Percentiles rank a stretch among this genome's conserved stretches.
Evolutionary conservation across 208 protist genomes (phyloP).

Genomic region (Tritrichomonas foetus): DNA sequence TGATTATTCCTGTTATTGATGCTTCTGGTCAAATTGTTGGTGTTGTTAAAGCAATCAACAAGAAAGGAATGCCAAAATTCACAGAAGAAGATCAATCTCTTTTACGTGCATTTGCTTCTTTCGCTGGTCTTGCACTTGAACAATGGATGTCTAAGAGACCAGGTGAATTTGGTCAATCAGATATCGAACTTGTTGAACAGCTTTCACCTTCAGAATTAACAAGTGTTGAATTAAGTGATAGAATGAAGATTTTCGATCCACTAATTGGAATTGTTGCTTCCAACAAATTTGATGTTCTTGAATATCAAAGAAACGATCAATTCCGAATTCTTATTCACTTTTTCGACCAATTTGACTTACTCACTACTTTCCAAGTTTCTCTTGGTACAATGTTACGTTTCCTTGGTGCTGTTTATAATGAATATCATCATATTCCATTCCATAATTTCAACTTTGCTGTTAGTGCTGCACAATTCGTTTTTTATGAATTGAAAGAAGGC

Average conservation of each 20-base stretch:
- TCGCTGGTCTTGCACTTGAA: slow-evolving; percentile 30
- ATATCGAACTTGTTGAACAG: not conserved
- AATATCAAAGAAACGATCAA: not conserved
- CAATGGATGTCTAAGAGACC: not conserved
- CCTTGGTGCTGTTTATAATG: not conserved
- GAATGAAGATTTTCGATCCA: not conserved
- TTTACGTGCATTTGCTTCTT: not conserved
- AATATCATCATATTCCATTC: not conserved
- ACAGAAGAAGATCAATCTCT: slow-evolving; percentile 25
- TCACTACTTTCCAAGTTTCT: not conserved
- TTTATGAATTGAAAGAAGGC: not conserved
- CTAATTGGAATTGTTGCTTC: not conserved
- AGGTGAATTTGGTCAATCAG: not conserved
- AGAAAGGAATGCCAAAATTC: not conserved
- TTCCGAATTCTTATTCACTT: not conserved
- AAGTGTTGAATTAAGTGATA: not conserved
- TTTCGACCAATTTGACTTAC: not conserved
- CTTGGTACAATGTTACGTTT: not conserved
- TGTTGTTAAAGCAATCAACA: not conserved
- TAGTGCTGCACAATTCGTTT: not conserved
- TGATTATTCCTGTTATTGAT: slow-evolving; percentile 19
- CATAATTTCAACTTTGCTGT: not conserved
- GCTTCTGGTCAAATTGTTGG: slow-evolving; percentile 14
- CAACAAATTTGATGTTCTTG: not conserved
- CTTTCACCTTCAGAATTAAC: slow-evolving; percentile 9